Base-by-base conservation (phyloP, 805 yeast genomes). In the Ogataea kodamae region DNA sequence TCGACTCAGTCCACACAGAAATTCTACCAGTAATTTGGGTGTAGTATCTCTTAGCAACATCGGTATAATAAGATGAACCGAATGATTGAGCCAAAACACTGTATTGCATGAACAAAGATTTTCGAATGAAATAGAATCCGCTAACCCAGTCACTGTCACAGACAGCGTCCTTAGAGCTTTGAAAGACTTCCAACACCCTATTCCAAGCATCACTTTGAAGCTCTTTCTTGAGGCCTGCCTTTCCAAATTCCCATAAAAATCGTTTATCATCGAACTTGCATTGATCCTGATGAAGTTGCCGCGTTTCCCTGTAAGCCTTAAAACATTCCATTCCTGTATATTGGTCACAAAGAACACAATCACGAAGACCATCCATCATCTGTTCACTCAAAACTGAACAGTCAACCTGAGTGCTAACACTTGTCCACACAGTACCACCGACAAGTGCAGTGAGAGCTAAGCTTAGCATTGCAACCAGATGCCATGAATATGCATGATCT, bases 401-500 rank as follows among this genome's bases (percentile, higher is more conserved):
- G 13, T 39, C 37, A 11, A 31, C 15, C 17, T 22, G 32, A 15
- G 27, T 36, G 10, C 37, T 6, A 20, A 14, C 22, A n/a, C n/a
- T n/a, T n/a, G n/a, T n/a, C 33, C 36, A 33, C 20, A 36, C 14
- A 5, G 33, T 13, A 13, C 30, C 17, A 5, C 39, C 41, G 9
- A 43, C 33, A 30, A 35, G 25, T 16, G 39, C 25, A 6, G 47
- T 30, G 9, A 43, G 16, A 11, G 39, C 38, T 4, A 43, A 20
- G 5, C 44, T 40, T 6, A 39, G 19, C 22, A 37, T 11, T 9
- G 41, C 32, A 14, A 43, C 6, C 25, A 24, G 39, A n/a, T 39
- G 47, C 47, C 47, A 43, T 5, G 40, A 28, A 20, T 33, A 39
- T 20, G 39, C 10, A 15, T 17, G 23, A 6, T 43, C 42, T 26